Base-by-base conservation (phyloP, 305 asterid genomes). In the Euphrasia arctica region DNA sequence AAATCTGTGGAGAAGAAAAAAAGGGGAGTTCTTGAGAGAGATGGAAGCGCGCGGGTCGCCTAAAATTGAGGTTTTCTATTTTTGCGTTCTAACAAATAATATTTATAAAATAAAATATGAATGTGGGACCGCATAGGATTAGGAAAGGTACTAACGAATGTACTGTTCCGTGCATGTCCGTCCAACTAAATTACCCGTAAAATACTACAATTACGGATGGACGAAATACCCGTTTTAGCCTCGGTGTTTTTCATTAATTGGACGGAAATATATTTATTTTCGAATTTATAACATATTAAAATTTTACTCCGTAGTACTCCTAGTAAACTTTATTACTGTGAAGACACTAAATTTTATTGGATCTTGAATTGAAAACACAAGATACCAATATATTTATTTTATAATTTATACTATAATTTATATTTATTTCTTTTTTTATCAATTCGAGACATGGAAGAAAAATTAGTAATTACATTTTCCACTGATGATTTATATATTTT, bases 111-210 rank as follows among this genome's bases (percentile, higher is more conserved):
- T 13, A n/a, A 66, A 9, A 45, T 31, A 13, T 39, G 43, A 42
- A 10, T 65, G 29, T 55, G 65, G 65, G 70, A 66, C 74, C 60
- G 61, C 66, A 39, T 56, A 54, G 66, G 63, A 61, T 69, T 56
- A 54, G 66, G 63, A 61, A 71, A 58, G 25, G 42, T 64, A 66
- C 73, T 48, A 68, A 68, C 34, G 34, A 2, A 69, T 51, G 86
- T 83, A 80, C 89, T 61, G 42, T 81, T 78, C 96, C 91, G 90
- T 88, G 89, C 91, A 82, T 73, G 73, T 79, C 79, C 75, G 70
- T 82, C 76, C 82, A 86, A 78, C 88, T 43, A 79, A 70, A 69
- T 79, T 84, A 85, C 81, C 85, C 61, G 80, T 74, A 74, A 62
- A 18, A 18, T 18, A 14, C 52, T 52, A 34, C 8, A 25, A 63